Base-by-base conservation (phyloP, 371 early-diverging fungal genomes). In the Blyttiomyces sp. region DNA sequence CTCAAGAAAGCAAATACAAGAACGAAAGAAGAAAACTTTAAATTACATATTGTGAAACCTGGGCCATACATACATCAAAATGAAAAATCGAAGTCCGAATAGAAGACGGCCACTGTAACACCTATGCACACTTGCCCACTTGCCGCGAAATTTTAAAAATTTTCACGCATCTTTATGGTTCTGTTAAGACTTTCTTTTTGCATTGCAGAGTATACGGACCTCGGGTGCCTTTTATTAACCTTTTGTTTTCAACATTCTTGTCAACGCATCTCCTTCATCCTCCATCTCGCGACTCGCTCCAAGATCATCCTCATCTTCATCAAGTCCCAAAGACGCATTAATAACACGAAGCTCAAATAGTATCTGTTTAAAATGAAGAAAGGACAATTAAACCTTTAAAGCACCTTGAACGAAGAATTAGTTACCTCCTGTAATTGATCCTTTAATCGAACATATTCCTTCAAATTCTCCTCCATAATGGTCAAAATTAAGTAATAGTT, bases 381-480 rank as follows among this genome's bases (percentile, higher is more conserved):
- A 19, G 34, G 26, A 51, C 17, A 60, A 53, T 16, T 44, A 21
- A 2, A 26, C 30, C 35, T 19, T 30, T 4, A 7, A 30, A 39
- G n/a, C 28, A 6, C 16, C 48, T 16, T 48, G 19, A 13, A 16
- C 26, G 48, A 23, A 11, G 13, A 19, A 49, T 2, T 19, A 36
- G 16, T 54, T 27, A 73, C 74, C 49, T 72, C 70, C 3, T 59
- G 32, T 2, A 75, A 53, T 48, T 59, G 24, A 28, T 68, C 64
- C 53, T 72, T 72, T 1, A 75, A 28, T 24, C 33, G 27, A 1
- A 57, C 28, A 39, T 66, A 70, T 39, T 75, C 75, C 21, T 45
- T 43, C 30, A 75, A 26, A 33, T 72, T 75, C 31, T 75, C 72
- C 35, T 72, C 75, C 16, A 75, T 61, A 16, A 75, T 52, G n/a